Evolutionary conservation across 768 basidiomycete genomes (phyloP), one percentile per base, ranked within the genome.

Genomic region (Tulasnella calospora): DNA sequence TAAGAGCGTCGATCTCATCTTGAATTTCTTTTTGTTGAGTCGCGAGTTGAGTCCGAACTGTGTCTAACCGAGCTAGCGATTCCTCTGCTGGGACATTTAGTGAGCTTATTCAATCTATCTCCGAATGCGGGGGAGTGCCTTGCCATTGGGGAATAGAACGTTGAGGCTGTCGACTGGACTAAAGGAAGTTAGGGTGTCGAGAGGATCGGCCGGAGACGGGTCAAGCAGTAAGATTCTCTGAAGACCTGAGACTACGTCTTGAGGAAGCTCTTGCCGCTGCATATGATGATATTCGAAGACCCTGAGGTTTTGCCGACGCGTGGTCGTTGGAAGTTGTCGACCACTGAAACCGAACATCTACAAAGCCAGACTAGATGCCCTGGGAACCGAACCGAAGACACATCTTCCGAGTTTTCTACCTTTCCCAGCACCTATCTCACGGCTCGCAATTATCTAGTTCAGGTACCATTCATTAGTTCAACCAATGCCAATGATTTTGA

Each of bases 71-170:
- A 13, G 87, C 87, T 47, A 98, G 86, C 0, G 95, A 92, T 19
- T 88, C 88, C 85, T 96, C 96, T 98, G 82, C 19, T 7, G 13
- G 35, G 7, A 72, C 6, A 77, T 47, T 40, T 23, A 33, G 46
- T 81, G 73, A 80, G 73, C 23, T 30, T 79, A 72, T 44, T 35
- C 30, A 55, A 46, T 19, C 57, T 4, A 23, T 5, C 12, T 27
- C 15, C 15, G 41, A 13, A 30, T 23, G 36, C 15, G 30, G 33
- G 41, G 51, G 12, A 30, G 15, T 35, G 57, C 79, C 67, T 76
- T 80, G 94, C 94, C 94, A 84, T 94, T 88, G 0, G 94, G 94
- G 82, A 96, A 94, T 81, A 92, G 88, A 40, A 87, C 87, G 80
- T 95, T 93, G 41, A 91, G 85, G 19, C 82, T 84, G 30, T 80